These are phyloP conservation scores for Lipomyces yamanashiensis DNA, from an alignment of 805 yeast species.

Conservation along the genomic window DNA sequence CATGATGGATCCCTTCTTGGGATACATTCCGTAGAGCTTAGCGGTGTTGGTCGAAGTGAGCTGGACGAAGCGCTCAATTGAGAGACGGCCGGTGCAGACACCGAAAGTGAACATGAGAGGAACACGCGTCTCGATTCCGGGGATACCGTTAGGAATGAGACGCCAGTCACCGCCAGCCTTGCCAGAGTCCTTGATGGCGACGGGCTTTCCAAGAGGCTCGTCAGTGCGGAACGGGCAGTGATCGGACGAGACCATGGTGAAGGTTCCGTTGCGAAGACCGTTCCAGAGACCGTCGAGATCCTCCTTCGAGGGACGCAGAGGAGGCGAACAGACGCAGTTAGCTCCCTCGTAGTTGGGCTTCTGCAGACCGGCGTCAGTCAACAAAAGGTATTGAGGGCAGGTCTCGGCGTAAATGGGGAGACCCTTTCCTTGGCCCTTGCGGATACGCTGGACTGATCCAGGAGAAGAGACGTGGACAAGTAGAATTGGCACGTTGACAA, in stretches of 20 bases:
- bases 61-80: slow-evolving; percentile 54
- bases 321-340: slow-evolving; percentile 58
- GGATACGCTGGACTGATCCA: slow-evolving; percentile 50
- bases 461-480: slow-evolving; percentile 57
- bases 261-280: slow-evolving; percentile 54
- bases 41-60: slow-evolving; percentile 55
- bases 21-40: slow-evolving; percentile 52
- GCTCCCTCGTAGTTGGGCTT: slow-evolving; percentile 54
- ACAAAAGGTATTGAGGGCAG: slow-evolving; percentile 56
- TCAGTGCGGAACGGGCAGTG: slow-evolving; percentile 55
- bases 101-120: slow-evolving; percentile 53
- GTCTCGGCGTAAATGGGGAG: slow-evolving; percentile 56
- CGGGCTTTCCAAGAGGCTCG: slow-evolving; percentile 50
- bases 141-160: slow-evolving; percentile 54
- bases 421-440: slow-evolving; percentile 50
- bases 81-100: slow-evolving; percentile 50
- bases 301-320: slow-evolving; percentile 50
- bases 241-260: slow-evolving; percentile 54
- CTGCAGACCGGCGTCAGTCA: slow-evolving; percentile 50
- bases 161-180: slow-evolving; percentile 38
- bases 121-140: slow-evolving; percentile 56
- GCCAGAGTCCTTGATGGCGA: slow-evolving; percentile 41
- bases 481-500: slow-evolving; percentile 53
- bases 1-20: slow-evolving; percentile 51
- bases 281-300: slow-evolving; percentile 55